Base-by-base conservation (phyloP, 2,329 filamentous ascomycete species). In the Ophiosphaerella korrae region DNA sequence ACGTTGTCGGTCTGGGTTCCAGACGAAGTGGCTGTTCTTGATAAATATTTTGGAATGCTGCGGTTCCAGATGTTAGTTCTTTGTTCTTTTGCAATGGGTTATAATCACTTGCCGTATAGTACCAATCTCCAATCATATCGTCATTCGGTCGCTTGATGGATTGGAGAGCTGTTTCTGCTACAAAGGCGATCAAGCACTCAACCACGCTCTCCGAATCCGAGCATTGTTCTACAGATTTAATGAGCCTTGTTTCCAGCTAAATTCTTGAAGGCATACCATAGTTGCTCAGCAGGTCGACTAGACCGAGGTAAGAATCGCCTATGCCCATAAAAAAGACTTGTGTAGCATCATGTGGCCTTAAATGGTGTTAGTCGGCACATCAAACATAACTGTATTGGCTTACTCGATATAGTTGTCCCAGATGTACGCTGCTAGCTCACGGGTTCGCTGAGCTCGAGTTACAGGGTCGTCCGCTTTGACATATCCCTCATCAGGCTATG, bases 391-490 rank as follows among this genome's bases (percentile, higher is more conserved):
- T 7, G 6, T 4, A 4, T 21, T 16, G 13, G 60, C 78, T 63
- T 73, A 84, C 78, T 96, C 90, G 16, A 99, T 85, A 67, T 97
- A 97, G 68, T 99, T 99, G 63, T 97, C 92, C 94, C 94, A 99
- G 12, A 99, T 78, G 67, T 96, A 97, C 53, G 83, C 86, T 4
- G 93, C 85, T 9, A 97, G 78, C 53, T 93, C 87, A 55, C 88
- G 85, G 0, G 81, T 82, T 46, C 80, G 79, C 21, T 71, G 71
- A 7, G 67, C 69, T 31, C 77, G 71, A 44, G 59, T 54, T 24
- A 72, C 70, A 12, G 66, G 52, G 16, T 64, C 53, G 84, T 86
- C 71, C 84, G 83, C 47, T 68, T 75, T 60, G 58, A 75, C 52
- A 48, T 75, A 74, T 13, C 65, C 61, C 14, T 62, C 64, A 4